Evolutionary conservation across 352 stramenopile genomes (phyloP).

Genomic region (Blastocystis sp.): DNA sequence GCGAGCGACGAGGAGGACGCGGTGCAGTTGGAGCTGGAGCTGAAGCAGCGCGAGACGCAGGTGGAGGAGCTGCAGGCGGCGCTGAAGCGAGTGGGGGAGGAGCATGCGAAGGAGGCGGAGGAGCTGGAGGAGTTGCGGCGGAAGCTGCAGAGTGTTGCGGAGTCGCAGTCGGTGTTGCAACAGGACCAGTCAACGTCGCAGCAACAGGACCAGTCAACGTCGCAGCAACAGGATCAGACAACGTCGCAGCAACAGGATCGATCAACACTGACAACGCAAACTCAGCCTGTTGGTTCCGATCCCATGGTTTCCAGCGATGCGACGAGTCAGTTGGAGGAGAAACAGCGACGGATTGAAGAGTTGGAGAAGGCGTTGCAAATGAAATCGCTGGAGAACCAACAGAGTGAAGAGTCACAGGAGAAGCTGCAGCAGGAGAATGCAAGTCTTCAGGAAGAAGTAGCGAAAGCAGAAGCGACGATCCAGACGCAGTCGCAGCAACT

Average conservation of each 20-base stretch:
- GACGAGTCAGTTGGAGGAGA: not conserved
- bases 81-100: not conserved
- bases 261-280: too few relatives aligned
- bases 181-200: too few relatives aligned
- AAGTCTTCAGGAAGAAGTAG: not conserved
- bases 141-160: not conserved
- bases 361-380: not conserved
- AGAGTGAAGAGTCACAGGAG: not conserved
- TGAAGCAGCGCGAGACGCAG: constrained; percentile 12
- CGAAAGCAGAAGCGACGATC: not conserved
- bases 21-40: not conserved
- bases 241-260: too few relatives aligned
- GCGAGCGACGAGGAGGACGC: constrained; percentile 13
- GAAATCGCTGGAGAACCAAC: not conserved
- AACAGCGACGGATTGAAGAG: not conserved
- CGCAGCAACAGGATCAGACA: too few relatives aligned
- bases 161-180: too few relatives aligned
- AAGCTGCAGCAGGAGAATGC: not conserved
- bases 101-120: not conserved
- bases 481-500: not conserved
- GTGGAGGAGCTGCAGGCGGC: not conserved
- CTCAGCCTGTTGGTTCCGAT: too few relatives aligned
- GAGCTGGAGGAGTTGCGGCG: not conserved
- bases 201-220: too few relatives aligned
- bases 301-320: too few relatives aligned